Conservation (phyloP, 768 basidiomycete species). For the Mycena sanguinolenta region DNA sequence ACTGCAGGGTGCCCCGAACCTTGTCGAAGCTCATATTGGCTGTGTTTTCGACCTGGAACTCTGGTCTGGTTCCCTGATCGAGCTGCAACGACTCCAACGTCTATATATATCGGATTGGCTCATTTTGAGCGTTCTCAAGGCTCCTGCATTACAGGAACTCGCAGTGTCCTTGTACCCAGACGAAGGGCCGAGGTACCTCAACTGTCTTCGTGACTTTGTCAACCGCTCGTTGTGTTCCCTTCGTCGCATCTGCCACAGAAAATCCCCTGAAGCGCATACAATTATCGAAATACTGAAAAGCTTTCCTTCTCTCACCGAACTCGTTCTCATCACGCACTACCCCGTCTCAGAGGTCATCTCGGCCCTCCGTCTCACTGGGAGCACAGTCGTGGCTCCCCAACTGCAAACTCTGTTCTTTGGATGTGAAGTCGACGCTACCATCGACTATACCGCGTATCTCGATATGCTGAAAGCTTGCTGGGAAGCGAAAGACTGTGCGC, state of each 20-base stretch:
- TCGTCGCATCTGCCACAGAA: background rate
- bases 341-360: background rate
- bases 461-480: slow-evolving; percentile 4
- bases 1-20: too few relatives aligned
- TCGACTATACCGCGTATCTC: background rate
- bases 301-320: background rate
- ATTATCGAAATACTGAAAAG: background rate
- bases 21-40: too few relatives aligned
- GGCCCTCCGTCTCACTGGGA: background rate
- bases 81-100: background rate
- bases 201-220: background rate
- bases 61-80: too few relatives aligned
- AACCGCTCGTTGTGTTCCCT: background rate
- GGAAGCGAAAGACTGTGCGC: too few relatives aligned
- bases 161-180: background rate
- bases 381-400: background rate
- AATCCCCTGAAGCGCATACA: background rate
- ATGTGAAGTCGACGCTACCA: background rate
- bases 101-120: background rate
- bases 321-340: background rate
- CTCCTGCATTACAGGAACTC: background rate
- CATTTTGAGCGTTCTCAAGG: background rate
- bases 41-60: too few relatives aligned
- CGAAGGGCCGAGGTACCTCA: too few relatives aligned
- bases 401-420: background rate